phyloP scores from a whole-genome alignment of 2,329 filamentous ascomycete genomes.

The Tetracladium maxilliforme region DNA sequence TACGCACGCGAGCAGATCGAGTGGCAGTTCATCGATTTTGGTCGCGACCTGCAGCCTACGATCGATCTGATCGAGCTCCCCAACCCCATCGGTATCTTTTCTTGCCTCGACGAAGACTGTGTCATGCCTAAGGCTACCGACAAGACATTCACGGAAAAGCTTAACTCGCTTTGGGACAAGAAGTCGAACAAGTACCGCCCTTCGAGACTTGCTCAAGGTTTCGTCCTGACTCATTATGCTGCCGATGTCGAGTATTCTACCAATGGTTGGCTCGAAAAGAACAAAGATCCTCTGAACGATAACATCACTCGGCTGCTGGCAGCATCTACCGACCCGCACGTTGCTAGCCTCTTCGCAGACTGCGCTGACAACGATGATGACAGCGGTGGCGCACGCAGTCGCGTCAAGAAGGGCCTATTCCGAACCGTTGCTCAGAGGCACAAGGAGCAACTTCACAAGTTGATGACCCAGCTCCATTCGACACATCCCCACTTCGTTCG shows the following conservation, averaged over 20 bases:
- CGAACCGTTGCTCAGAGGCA: constrained; percentile 91
- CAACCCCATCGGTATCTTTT: constrained; percentile 97
- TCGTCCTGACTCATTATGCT: constrained; percentile 92
- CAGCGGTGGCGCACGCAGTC: constrained; percentile 48
- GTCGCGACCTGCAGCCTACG: constrained; percentile 88
- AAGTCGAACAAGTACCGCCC: constrained; percentile 89
- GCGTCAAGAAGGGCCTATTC: constrained; percentile 95
- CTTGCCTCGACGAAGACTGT: constrained; percentile 90
- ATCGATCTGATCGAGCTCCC: constrained; percentile 94
- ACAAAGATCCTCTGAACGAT: constrained; percentile 96
- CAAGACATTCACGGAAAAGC: constrained; percentile 90
- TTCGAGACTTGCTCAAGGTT: constrained; percentile 78
- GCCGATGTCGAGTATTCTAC: constrained; percentile 97
- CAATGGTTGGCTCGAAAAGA: constrained; percentile 92
- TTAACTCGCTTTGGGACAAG: constrained; percentile 93
- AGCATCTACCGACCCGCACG: constrained; percentile 65
- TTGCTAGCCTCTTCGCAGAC: constrained; percentile 75
- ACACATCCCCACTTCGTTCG: constrained; percentile 98
- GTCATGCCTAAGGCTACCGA: constrained; percentile 99
- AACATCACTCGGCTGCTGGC: constrained; percentile 85
- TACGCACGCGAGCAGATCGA: constrained; percentile 96
- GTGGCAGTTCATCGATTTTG: constrained; percentile 99
- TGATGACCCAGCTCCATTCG: constrained; percentile 88
- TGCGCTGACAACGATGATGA: constrained; percentile 75
- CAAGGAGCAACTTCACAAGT: constrained; percentile 92